Evolutionary conservation across 495 filamentous ascomycete genomes (phyloP).

Genomic region (Neurospora tetraspora): DNA sequence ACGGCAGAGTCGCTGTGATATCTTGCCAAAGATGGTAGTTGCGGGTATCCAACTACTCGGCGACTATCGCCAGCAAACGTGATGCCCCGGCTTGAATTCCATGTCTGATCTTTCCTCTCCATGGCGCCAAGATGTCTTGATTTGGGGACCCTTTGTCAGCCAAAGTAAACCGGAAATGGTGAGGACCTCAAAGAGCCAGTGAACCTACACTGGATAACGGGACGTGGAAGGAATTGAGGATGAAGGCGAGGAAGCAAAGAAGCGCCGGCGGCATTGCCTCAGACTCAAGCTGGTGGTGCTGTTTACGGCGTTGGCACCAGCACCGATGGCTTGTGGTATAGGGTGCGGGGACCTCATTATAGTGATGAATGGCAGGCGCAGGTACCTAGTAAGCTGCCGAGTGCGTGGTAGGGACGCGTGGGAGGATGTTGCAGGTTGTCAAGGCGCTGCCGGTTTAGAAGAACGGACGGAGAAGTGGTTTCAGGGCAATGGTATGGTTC

Average conservation of each 20-base stretch:
- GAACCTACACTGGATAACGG: not conserved
- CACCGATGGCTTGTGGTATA: not conserved
- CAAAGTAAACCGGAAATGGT: not conserved
- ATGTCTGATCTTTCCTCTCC: conserved; percentile 16
- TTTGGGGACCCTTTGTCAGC: not conserved
- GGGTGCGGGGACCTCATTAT: not conserved
- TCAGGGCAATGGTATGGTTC: not conserved
- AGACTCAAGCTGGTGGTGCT: not conserved
- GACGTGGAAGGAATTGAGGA: not conserved
- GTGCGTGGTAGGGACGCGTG: not conserved
- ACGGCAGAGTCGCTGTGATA: not conserved
- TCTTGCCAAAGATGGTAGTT: conserved; percentile 3
- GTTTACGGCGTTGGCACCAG: not conserved
- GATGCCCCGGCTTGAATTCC: conserved; percentile 32
- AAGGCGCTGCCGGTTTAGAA: not conserved
- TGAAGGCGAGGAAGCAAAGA: not conserved
- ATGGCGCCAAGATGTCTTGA: not conserved
- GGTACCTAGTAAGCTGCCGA: not conserved
- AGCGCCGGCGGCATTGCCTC: conserved; percentile 2
- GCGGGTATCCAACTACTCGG: conserved; percentile 8
- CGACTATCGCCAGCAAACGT: conserved; percentile 19
- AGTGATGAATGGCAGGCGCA: not conserved
- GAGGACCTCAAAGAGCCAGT: not conserved
- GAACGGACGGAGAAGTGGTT: not conserved
- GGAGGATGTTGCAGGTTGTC: not conserved